phyloP scores from a whole-genome alignment of 179 eudicot species.

The Actinidia arguta region DNA sequence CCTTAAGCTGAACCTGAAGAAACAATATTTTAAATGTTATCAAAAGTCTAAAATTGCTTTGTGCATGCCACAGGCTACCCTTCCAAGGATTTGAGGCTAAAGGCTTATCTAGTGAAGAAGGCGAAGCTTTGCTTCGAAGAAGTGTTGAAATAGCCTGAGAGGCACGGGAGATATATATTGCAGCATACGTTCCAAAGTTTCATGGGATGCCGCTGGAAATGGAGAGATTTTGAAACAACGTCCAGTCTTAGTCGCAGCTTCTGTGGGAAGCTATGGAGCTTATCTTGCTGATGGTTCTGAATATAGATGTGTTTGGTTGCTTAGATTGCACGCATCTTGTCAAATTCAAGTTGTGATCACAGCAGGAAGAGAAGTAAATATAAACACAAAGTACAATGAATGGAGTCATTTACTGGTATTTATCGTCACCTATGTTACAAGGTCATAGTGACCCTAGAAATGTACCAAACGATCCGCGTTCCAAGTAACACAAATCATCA shows the following conservation, averaged over 20 bases:
- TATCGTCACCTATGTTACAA: too few relatives aligned
- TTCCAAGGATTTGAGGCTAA: constrained; percentile 71
- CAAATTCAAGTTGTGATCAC: too few relatives aligned
- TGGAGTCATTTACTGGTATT: too few relatives aligned
- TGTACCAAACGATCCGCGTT: too few relatives aligned
- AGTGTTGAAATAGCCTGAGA: constrained; percentile 66
- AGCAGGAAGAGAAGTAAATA: too few relatives aligned
- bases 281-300: constrained; percentile 80
- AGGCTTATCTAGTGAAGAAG: constrained; percentile 57
- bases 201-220: constrained; percentile 31
- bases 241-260: constrained; percentile 69
- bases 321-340: not conserved
- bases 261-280: constrained; percentile 83
- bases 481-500: too few relatives aligned
- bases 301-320: constrained; percentile 45
- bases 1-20: not conserved
- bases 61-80: constrained; percentile 50
- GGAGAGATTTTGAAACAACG: constrained; percentile 12
- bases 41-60: not conserved
- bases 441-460: too few relatives aligned
- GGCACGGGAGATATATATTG: constrained; percentile 57
- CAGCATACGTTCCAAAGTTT: constrained; percentile 42
- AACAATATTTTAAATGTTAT: not conserved
- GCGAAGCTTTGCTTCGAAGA: constrained; percentile 52
- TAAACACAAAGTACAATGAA: too few relatives aligned